phyloP scores from a whole-genome alignment of 306 rosid species.

The Psophocarpus tetragonolobus region DNA sequence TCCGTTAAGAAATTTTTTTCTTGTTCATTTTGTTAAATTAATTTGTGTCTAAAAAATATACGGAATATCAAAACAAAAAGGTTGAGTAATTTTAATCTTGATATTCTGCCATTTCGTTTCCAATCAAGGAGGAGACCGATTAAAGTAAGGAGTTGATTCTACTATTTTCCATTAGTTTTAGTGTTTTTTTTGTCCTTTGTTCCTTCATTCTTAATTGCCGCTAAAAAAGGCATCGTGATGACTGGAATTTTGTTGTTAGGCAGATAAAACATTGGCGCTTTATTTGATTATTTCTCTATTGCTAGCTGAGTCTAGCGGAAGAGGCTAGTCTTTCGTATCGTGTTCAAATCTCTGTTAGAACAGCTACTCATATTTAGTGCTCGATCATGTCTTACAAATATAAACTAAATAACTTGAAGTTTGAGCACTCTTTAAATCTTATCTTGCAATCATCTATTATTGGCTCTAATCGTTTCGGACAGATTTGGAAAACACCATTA shows the following conservation, averaged over 20 bases:
- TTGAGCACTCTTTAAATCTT: background rate
- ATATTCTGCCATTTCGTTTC: background rate
- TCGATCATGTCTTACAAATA: background rate
- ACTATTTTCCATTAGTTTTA: background rate
- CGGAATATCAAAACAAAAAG: background rate
- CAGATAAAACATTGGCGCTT: background rate
- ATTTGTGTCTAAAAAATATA: background rate
- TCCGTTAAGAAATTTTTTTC: background rate
- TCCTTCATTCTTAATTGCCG: too few relatives aligned
- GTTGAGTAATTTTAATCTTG: constrained; percentile 1
- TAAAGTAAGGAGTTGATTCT: background rate
- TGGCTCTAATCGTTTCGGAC: background rate
- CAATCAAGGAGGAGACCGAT: background rate
- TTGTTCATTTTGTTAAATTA: constrained; percentile 7
- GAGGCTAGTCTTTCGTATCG: too few relatives aligned
- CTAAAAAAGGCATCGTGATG: background rate
- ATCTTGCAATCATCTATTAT: background rate
- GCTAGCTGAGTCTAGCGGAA: too few relatives aligned
- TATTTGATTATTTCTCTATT: too few relatives aligned
- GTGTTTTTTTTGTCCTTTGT: too few relatives aligned
- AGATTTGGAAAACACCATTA: constrained; percentile 10
- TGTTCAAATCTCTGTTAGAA: too few relatives aligned
- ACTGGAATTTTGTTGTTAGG: constrained; percentile 2
- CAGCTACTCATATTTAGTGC: too few relatives aligned
- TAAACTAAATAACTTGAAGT: background rate